Evolutionary conservation across 2,329 filamentous ascomycete genomes (phyloP), one percentile per base, ranked within the genome.

Genomic region (Xylaria sp.): DNA sequence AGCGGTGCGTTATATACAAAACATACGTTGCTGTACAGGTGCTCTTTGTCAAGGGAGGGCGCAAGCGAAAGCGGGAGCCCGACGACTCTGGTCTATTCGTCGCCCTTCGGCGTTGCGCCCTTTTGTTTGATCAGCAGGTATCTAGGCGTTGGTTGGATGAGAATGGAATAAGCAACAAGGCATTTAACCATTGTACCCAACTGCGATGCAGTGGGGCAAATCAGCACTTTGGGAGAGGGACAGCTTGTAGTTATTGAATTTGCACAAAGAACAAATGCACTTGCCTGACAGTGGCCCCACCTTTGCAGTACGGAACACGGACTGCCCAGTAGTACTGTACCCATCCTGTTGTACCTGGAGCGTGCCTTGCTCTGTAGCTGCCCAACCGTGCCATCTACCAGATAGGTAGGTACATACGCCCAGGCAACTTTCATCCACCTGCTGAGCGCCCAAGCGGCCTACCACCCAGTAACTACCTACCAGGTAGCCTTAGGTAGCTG

Each of bases 301-400:
- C 4, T 19, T 8, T 24, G 21, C 14, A 42, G 39, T 42, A 3
- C 39, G 12, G 39, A 45, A 45, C 12, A 45, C 39, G 39, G 39
- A 2, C 4, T 45, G 4, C 47, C 9, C n/a, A 11, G 47, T 21
- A 50, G n/a, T 11, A 50, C 19, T 50, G 34, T 36, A 36, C 34
- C 11, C 19, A 24, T 24, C 21, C 19, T n/a, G 48, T 51, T n/a
- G 48, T 51, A 51, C 19, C 2, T 30, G 39, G 36, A 19, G 19
- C 21, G 17, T 9, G 8, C 30, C 50, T 56, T 34, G 36, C 30
- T n/a, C 50, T 55, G 55, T 67, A 50, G 65, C 61, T 64, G 61
- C 65, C 65, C 65, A 68, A 68, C 51, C 53, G 42, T 60, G 53
- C 55, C 55, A 50, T 17, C 50, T n/a, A n/a, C 47, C 24, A 27